A percentile compares a stretch with the other conserved stretches of the same genome.
phyloP scores from a whole-genome alignment of 2,329 filamentous ascomycete genomes.

The Colletotrichum sp. region DNA sequence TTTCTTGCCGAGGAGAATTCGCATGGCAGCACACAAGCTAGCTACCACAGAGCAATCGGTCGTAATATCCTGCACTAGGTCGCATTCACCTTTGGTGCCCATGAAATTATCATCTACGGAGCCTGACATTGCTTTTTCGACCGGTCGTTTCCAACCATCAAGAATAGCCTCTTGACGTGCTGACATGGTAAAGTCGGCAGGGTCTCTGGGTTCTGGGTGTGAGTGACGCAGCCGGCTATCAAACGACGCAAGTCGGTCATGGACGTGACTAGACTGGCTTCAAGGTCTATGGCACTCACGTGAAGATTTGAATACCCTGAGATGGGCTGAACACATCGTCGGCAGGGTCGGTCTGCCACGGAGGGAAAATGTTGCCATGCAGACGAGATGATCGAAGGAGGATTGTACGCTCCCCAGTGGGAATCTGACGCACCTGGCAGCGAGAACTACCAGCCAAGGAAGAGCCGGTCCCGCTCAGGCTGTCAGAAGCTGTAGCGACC shows the following conservation, averaged over 20 bases:
- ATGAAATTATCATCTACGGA: conserved; percentile 54
- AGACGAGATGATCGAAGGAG: conserved; percentile 79
- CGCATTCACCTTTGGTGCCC: conserved; percentile 64
- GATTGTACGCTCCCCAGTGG: conserved; percentile 77
- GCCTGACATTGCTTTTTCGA: conserved; percentile 60
- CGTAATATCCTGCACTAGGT: conserved; percentile 93
- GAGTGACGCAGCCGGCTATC: not conserved
- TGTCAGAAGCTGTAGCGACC: conserved; percentile 28
- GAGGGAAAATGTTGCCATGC: conserved; percentile 83
- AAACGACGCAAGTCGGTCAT: not conserved
- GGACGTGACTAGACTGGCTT: not conserved
- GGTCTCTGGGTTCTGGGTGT: conserved; percentile 61
- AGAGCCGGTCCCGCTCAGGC: not conserved
- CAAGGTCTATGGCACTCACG: conserved; percentile 50
- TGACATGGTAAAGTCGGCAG: conserved; percentile 74
- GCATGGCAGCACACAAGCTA: conserved; percentile 84
- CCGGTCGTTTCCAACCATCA: conserved; percentile 80
- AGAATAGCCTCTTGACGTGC: conserved; percentile 77
- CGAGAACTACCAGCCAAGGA: not conserved
- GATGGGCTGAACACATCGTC: conserved; percentile 64
- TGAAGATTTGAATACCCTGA: conserved; percentile 61
- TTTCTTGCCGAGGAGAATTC: conserved; percentile 71
- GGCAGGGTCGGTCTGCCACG: conserved; percentile 74
- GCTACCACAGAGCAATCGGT: conserved; percentile 98
- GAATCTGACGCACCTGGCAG: conserved; percentile 59